Base-by-base conservation (phyloP, 352 stramenopile genomes). In the Globisporangium polare region DNA sequence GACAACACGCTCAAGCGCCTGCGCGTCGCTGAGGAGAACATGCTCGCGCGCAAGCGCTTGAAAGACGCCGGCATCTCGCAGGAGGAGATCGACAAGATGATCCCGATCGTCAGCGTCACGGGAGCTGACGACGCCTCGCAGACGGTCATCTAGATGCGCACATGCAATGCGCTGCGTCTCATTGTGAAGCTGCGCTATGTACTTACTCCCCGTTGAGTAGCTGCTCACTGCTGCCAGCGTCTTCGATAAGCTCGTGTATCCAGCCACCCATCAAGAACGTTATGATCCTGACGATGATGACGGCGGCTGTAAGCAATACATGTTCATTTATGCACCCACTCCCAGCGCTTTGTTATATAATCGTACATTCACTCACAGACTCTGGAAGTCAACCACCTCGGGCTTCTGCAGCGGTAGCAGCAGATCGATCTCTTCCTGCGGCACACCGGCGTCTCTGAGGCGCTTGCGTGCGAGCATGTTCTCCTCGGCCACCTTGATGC, bases 41-140 rank as follows among this genome's bases (percentile, higher is more conserved):
- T 74, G 37, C 55, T 85, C n/a, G 69, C 75, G 39, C 68, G 75
- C 47, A 81, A 82, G 55, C 75, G 72, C 43, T 52, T 85, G 60
- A 65, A 72, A 27, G 74, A 85, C 58, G 76, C 74, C 3, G 63
- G 63, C 45, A 62, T 69, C 33, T 12, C 58, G 3, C 59, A 69
- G 37, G 52, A 56, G 2, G 58, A 69, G 51, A 63, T 69, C 45
- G 63, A 69, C 43, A 57, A 47, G 41, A 63, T 69, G 52, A 47
- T 69, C 18, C 63, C 63, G 33, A 22, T 59, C 0, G 50, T 59
- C 18, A 54, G 51, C 39, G 7, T 54, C 22, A 24, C 39, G 13
- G 26, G 10, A 3, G 50, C 27, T 4, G 59, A 65, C 10, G 50
- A 59, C 20, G 5, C 18, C 37, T 10, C 50, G n/a, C 39, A 61